Evolutionary conservation across 2,329 filamentous ascomycete genomes (phyloP).

Genomic region (Didymella arachidicola): DNA sequence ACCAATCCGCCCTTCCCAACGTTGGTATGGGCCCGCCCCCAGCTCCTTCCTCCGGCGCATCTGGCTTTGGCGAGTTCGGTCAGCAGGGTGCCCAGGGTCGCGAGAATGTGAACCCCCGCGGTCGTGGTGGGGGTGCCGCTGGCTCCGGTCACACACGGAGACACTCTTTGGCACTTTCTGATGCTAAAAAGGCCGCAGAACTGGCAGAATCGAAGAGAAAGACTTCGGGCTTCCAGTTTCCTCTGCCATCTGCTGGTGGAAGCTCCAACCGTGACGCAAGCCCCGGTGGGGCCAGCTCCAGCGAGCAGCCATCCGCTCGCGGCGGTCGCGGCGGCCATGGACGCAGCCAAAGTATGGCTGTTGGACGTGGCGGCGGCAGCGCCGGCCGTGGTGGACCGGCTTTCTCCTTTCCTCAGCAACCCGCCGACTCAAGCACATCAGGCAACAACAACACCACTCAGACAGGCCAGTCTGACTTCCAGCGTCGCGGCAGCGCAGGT

Average conservation of each 20-base stretch:
- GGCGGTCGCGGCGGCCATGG: conserved; percentile 66
- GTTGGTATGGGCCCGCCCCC: conserved; percentile 91
- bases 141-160: conserved; percentile 84
- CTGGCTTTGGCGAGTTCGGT: conserved; percentile 85
- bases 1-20: conserved; percentile 94
- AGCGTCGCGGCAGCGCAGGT: conserved; percentile 77
- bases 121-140: conserved; percentile 74
- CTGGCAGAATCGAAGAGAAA: conserved; percentile 96
- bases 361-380: conserved; percentile 71
- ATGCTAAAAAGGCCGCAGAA: conserved; percentile 97
- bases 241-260: conserved; percentile 73
- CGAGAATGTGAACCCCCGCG: conserved; percentile 73
- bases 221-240: conserved; percentile 93
- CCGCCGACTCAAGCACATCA: conserved; percentile 55
- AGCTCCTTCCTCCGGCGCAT: conserved; percentile 86
- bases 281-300: conserved; percentile 57
- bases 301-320: conserved; percentile 44
- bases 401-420: conserved; percentile 72
- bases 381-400: conserved; percentile 70
- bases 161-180: conserved; percentile 91
- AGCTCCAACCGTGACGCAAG: conserved; percentile 63
- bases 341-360: conserved; percentile 90
- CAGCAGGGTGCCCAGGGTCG: conserved; percentile 66
- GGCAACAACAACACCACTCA: conserved; percentile 52
- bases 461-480: conserved; percentile 67